A percentile compares a stretch with the other conserved stretches of the same genome.
These are phyloP conservation scores for Calophaca sinica DNA, from an alignment of 306 rosid genomes.

Conservation along the genomic window DNA sequence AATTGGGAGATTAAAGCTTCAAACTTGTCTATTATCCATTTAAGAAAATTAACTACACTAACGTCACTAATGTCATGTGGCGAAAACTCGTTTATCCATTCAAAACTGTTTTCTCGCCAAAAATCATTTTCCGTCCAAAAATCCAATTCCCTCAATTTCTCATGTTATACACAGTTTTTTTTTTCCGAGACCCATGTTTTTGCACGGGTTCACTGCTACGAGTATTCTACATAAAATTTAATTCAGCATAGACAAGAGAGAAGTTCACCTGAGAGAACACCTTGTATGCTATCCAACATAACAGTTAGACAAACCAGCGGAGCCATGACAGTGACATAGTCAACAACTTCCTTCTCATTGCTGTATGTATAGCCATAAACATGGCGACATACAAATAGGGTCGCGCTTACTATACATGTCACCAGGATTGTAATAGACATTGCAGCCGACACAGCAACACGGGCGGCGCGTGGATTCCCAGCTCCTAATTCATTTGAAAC, in stretches of 20 bases:
- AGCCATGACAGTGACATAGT: slow-evolving; percentile 68
- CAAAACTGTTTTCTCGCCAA: no score
- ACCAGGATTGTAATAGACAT: slow-evolving; percentile 52
- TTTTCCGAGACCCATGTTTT: no score
- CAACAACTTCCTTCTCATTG: slow-evolving; percentile 66
- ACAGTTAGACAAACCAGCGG: slow-evolving; percentile 64
- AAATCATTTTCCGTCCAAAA: no score
- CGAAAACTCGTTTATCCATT: no score
- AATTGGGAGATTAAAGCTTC: not conserved
- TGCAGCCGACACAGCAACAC: slow-evolving; percentile 53
- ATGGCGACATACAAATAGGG: slow-evolving; percentile 53
- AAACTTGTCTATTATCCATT: not conserved
- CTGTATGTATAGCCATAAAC: slow-evolving; percentile 65
- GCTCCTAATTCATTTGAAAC: slow-evolving; percentile 81
- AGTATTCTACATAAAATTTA: not conserved
- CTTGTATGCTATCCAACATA: slow-evolving; percentile 62
- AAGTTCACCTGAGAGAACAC: slow-evolving; percentile 61
- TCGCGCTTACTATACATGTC: slow-evolving; percentile 45
- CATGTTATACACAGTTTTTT: no score
- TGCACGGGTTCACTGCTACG: no score
- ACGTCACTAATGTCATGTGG: no score
- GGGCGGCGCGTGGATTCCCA: slow-evolving; percentile 64
- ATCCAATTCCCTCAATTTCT: no score
- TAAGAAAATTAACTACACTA: no score
- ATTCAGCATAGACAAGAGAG: slow-evolving; percentile 4